These are phyloP conservation scores for Solanum ossicruentum DNA, from an alignment of 257 asterid species.

Conservation along the genomic window DNA sequence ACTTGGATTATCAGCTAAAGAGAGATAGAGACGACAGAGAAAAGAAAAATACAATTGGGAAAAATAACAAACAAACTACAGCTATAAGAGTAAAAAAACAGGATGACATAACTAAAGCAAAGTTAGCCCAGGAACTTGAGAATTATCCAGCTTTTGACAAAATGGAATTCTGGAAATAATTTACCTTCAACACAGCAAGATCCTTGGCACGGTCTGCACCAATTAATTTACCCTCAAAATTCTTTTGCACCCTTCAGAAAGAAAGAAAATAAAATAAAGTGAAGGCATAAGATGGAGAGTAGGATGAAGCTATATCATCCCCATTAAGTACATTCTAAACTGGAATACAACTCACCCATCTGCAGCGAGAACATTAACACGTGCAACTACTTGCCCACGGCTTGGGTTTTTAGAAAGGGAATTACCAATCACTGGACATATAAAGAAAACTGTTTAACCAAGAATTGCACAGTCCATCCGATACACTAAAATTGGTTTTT, in stretches of 20 bases:
- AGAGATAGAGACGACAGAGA: background rate
- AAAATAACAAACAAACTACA: background rate
- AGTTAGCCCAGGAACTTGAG: background rate
- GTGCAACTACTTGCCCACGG: slow-evolving; percentile 84
- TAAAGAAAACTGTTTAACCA: slow-evolving; percentile 6
- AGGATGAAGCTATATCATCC: background rate
- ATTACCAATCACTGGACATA: slow-evolving; percentile 72
- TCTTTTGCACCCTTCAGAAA: slow-evolving; percentile 71
- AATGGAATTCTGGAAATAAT: background rate
- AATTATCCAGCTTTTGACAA: background rate
- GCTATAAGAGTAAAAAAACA: background rate
- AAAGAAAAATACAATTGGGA: background rate
- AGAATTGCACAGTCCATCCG: background rate
- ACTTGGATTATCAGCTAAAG: background rate
- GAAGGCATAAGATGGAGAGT: background rate
- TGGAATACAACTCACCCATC: slow-evolving; percentile 54
- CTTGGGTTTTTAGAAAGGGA: slow-evolving; percentile 86
- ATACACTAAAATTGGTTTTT: background rate
- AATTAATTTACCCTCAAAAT: slow-evolving; percentile 70
- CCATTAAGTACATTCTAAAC: background rate
- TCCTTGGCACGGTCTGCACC: slow-evolving; percentile 99
- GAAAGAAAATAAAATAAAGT: background rate
- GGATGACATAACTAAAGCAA: background rate
- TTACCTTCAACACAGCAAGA: slow-evolving; percentile 92
- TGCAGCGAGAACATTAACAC: slow-evolving; percentile 75